Evolutionary conservation across 352 stramenopile species (phyloP).

Genomic region (Pilasporangium apinafurcum): DNA sequence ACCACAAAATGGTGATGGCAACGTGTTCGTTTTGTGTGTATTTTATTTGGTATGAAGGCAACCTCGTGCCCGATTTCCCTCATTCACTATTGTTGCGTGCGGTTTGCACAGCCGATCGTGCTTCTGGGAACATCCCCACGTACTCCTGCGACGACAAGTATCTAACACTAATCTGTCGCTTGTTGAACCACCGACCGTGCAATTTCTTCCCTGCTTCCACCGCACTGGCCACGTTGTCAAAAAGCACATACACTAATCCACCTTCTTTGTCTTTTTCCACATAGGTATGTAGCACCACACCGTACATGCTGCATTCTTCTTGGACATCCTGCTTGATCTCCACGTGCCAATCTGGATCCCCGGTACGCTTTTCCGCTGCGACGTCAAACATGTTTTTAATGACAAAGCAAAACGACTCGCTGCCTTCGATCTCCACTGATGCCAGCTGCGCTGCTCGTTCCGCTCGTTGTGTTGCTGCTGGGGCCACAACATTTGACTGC

Average conservation of each 20-base stretch:
- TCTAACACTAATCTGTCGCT: conserved; percentile 85
- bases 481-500: conserved; percentile 1
- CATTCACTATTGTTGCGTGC: conserved; percentile 27
- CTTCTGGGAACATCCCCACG: conserved; percentile 84
- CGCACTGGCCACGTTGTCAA: conserved; percentile 46
- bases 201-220: conserved; percentile 65
- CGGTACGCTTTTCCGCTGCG: conserved; percentile 56
- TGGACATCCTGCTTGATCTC: conserved; percentile 88
- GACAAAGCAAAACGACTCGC: conserved; percentile 84
- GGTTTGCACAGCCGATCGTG: conserved; percentile 57
- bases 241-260: conserved; percentile 86
- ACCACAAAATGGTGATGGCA: too few relatives aligned
- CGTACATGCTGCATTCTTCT: conserved; percentile 75
- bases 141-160: conserved; percentile 85
- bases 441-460: conserved; percentile 56
- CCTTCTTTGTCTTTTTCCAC: conserved; percentile 82
- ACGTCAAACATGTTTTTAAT: conserved; percentile 93
- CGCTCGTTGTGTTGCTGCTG: conserved; percentile 13
- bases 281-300: conserved; percentile 67
- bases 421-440: conserved; percentile 62
- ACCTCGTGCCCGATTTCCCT: background rate
- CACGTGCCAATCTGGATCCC: conserved; percentile 66
- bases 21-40: background rate
- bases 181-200: conserved; percentile 89
- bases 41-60: conserved; percentile 2